Percentiles rank a stretch among this genome's conserved stretches.
Evolutionary conservation across 441 rosid species (phyloP).

Genomic region (Sinapis alba): DNA sequence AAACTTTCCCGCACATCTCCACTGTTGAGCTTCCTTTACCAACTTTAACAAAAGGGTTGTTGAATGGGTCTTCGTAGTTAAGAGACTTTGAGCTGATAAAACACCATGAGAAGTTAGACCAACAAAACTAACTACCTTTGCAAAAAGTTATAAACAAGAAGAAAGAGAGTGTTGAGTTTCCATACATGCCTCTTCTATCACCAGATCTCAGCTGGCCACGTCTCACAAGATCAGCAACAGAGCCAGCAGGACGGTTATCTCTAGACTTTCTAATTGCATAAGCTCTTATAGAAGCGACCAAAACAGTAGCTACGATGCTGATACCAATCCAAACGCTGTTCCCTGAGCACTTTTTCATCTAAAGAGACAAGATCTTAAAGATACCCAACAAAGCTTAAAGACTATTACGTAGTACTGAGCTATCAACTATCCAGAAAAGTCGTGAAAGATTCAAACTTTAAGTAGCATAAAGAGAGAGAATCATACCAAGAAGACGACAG

Average conservation of each 20-base stretch:
- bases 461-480: neutral
- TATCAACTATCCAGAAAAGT: constrained; percentile 5
- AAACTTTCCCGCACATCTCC: constrained; percentile 95
- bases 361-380: neutral
- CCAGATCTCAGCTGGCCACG: constrained; percentile 96
- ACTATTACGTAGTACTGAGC: neutral
- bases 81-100: constrained; percentile 69
- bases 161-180: constrained; percentile 38
- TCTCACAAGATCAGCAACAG: constrained; percentile 94
- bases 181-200: constrained; percentile 99
- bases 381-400: neutral
- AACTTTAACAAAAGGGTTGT: constrained; percentile 84
- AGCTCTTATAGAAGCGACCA: constrained; percentile 55
- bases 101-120: constrained; percentile 9
- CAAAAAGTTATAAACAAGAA: constrained; percentile 4
- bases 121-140: neutral
- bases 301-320: constrained; percentile 52
- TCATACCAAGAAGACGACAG: constrained; percentile 61
- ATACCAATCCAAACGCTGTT: constrained; percentile 53
- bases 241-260: constrained; percentile 61
- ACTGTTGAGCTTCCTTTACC: constrained; percentile 78
- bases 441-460: neutral
- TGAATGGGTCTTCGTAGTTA: constrained; percentile 92
- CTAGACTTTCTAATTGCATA: constrained; percentile 52
- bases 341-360: constrained; percentile 54